A percentile compares a stretch with the other conserved stretches of the same genome.
Evolutionary conservation across 352 stramenopile species (phyloP).

Genomic region (Pythium phragmiticola): DNA sequence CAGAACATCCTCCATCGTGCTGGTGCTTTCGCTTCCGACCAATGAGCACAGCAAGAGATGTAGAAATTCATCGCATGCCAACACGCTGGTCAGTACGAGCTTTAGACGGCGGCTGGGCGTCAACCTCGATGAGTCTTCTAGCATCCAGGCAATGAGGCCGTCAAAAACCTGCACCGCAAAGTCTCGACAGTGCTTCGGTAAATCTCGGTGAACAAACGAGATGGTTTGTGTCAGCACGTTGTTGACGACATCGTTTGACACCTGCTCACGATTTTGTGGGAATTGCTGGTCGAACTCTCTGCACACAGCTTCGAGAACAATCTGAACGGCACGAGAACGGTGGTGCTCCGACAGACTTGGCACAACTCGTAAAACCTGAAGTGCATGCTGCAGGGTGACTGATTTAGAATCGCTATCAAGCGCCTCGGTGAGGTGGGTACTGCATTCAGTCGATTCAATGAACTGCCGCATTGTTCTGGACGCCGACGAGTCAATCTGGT

Average conservation of each 20-base stretch:
- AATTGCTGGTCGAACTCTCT: background rate
- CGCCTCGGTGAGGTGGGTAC: background rate
- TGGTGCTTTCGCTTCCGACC: background rate
- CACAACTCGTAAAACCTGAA: background rate
- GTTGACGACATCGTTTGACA: background rate
- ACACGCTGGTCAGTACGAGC: background rate
- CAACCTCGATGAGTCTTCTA: background rate
- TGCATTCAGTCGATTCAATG: background rate
- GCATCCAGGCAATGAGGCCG: constrained; percentile 10
- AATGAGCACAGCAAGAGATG: constrained; percentile 1
- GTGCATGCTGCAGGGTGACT: background rate
- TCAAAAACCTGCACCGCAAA: background rate
- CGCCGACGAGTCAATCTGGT: constrained; percentile 8
- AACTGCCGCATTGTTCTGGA: background rate
- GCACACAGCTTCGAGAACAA: constrained; percentile 1
- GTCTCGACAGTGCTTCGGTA: background rate
- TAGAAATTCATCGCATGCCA: constrained; percentile 1
- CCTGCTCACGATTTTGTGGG: background rate
- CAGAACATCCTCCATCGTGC: background rate
- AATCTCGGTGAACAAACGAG: background rate
- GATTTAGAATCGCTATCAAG: background rate
- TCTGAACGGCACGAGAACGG: background rate
- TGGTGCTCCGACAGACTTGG: constrained; percentile 5
- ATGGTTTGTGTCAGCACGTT: constrained; percentile 15
- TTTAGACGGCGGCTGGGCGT: background rate